Percentiles rank a stretch among this genome's conserved stretches.
phyloP scores from a whole-genome alignment of 495 filamentous ascomycete species.

The Endocarpon pusillum region DNA sequence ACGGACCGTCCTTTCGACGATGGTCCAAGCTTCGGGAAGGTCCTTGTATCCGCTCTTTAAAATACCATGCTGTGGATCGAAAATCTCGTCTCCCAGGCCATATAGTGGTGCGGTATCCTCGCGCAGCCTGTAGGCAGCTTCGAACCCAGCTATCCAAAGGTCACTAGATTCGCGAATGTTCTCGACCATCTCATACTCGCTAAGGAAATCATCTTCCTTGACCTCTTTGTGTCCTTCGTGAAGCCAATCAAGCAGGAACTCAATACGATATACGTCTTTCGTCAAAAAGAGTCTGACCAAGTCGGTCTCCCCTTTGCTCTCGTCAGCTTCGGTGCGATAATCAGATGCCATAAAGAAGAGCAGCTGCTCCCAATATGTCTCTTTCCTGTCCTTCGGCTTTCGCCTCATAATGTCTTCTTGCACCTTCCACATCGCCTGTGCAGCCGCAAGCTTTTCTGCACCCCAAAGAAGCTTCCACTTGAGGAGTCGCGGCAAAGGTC shows the following conservation, averaged over 20 bases:
- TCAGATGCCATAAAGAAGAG: slow-evolving; percentile 52
- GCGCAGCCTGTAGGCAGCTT: slow-evolving; percentile 60
- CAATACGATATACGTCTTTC: slow-evolving; percentile 53
- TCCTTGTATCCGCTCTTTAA: slow-evolving; percentile 39
- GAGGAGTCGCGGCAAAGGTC: slow-evolving; percentile 37
- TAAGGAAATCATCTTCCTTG: slow-evolving; percentile 28
- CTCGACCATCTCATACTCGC: slow-evolving; percentile 28
- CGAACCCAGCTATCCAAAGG: slow-evolving; percentile 51
- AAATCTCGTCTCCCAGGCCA: slow-evolving; percentile 43
- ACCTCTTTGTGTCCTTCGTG: slow-evolving; percentile 41
- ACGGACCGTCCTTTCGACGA: too few relatives aligned
- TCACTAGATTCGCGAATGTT: slow-evolving; percentile 62
- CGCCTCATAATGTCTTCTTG: slow-evolving; percentile 42
- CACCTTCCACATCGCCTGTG: slow-evolving; percentile 61
- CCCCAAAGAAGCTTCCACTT: slow-evolving; percentile 76
- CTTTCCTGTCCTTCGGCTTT: slow-evolving; percentile 27
- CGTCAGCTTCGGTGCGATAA: slow-evolving; percentile 43
- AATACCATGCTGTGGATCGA: slow-evolving; percentile 58
- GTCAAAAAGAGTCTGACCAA: slow-evolving; percentile 67
- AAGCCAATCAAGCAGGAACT: slow-evolving; percentile 53
- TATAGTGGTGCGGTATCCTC: slow-evolving; percentile 46
- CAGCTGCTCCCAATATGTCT: slow-evolving; percentile 48
- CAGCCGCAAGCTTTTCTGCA: slow-evolving; percentile 77
- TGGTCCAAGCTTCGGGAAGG: slow-evolving; percentile 71
- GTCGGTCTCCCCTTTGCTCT: slow-evolving; percentile 46